A percentile compares a stretch with the other conserved stretches of the same genome.
Evolutionary conservation across 805 yeast genomes (phyloP).

Genomic region (Candida maris): DNA sequence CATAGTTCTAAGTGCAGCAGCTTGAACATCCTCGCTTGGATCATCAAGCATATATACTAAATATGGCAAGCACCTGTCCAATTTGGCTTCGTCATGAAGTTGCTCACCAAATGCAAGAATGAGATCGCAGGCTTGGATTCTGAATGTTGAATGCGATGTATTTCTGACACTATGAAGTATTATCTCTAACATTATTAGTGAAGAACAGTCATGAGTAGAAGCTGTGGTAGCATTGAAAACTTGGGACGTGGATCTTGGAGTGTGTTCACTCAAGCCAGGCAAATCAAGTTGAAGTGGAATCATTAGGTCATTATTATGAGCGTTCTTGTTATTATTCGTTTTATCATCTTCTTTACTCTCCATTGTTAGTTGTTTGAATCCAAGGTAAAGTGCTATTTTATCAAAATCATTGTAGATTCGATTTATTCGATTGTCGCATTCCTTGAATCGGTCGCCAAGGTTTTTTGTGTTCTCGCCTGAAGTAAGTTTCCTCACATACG

Average conservation of each 20-base stretch:
- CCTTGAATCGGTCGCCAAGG: slow-evolving; percentile 30
- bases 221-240: slow-evolving; percentile 15
- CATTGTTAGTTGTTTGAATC: slow-evolving; percentile 30
- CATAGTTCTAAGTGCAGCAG: slow-evolving; percentile 58
- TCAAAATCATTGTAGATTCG: slow-evolving; percentile 59
- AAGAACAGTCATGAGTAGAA: slow-evolving; percentile 39
- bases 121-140: slow-evolving; percentile 71
- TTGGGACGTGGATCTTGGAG: slow-evolving; percentile 36
- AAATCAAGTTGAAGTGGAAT: slow-evolving; percentile 44
- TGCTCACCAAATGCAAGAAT: slow-evolving; percentile 73
- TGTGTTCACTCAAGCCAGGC: slow-evolving; percentile 50
- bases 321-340: slow-evolving; percentile 4
- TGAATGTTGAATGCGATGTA: slow-evolving; percentile 54
- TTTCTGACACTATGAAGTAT: slow-evolving; percentile 60
- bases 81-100: slow-evolving; percentile 74
- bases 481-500: slow-evolving; percentile 51
- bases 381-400: slow-evolving; percentile 40
- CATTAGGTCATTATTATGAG: slow-evolving; percentile 13
- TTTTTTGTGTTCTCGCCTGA: slow-evolving; percentile 4
- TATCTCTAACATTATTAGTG: slow-evolving; percentile 54
- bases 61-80: slow-evolving; percentile 84
- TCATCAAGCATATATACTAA: slow-evolving; percentile 72
- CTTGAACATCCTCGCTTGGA: slow-evolving; percentile 58
- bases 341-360: slow-evolving; percentile 5
- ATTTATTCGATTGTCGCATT: slow-evolving; percentile 55